Evolutionary conservation across 2,329 filamentous ascomycete species (phyloP).

Genomic region (Helotiales sp.): DNA sequence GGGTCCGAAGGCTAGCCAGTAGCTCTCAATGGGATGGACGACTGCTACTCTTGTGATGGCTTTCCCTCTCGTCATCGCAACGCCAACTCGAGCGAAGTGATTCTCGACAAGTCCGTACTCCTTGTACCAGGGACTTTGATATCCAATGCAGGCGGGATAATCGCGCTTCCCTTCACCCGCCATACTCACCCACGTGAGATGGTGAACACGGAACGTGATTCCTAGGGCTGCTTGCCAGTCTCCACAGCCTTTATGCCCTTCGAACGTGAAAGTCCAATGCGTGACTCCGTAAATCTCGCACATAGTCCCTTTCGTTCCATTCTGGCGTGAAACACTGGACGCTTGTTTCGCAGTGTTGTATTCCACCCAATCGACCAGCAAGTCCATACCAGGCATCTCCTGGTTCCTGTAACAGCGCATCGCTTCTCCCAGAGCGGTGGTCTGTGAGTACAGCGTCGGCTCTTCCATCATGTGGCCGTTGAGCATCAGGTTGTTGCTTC

Average conservation of each 20-base stretch:
- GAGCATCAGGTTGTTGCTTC: conserved; percentile 38
- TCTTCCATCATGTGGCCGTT: conserved; percentile 46
- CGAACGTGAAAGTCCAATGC: conserved; percentile 44
- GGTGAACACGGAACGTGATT: conserved; percentile 43
- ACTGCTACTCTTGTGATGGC: conserved; percentile 42
- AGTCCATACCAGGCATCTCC: conserved; percentile 43
- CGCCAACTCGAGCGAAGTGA: conserved; percentile 43
- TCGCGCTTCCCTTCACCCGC: conserved; percentile 44
- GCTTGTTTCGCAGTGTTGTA: conserved; percentile 45
- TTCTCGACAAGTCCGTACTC: conserved; percentile 43
- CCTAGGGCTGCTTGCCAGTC: conserved; percentile 46
- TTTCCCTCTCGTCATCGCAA: conserved; percentile 42
- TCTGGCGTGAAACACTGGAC: conserved; percentile 42
- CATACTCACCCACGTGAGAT: conserved; percentile 44
- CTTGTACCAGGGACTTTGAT: conserved; percentile 45
- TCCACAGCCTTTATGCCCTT: conserved; percentile 44
- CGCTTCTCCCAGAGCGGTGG: conserved; percentile 42
- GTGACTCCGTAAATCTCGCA: conserved; percentile 43
- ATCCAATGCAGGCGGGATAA: conserved; percentile 43
- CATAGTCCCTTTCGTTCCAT: conserved; percentile 40
- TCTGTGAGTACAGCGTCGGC: conserved; percentile 42
- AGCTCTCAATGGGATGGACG: conserved; percentile 45
- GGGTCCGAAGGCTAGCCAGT: conserved; percentile 44
- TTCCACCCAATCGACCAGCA: conserved; percentile 42
- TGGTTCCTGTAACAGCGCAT: conserved; percentile 44